Evolutionary conservation across 1,139 yeast species (phyloP).

Genomic region (Suhomyces terraborum): DNA sequence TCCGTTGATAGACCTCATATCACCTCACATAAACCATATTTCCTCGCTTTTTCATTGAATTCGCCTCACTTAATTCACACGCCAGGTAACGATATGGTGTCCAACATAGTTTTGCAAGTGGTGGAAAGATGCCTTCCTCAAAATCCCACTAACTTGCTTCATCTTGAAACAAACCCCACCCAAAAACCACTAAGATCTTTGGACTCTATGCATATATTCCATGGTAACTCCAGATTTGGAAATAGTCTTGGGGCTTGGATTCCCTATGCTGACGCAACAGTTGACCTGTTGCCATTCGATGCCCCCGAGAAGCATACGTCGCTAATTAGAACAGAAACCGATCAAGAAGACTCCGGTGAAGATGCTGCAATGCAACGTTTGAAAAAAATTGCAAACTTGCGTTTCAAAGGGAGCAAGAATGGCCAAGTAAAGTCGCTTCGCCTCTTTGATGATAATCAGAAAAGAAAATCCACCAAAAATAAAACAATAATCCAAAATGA

Average conservation of each 20-base stretch:
- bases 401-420: constrained; percentile 56
- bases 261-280: constrained; percentile 64
- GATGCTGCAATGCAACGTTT: constrained; percentile 19
- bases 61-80: constrained; percentile 70
- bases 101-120: constrained; percentile 59
- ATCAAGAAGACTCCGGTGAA: constrained; percentile 14
- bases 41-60: constrained; percentile 65
- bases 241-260: constrained; percentile 69
- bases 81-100: constrained; percentile 46
- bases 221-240: constrained; percentile 62
- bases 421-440: constrained; percentile 35
- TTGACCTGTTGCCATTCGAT: constrained; percentile 64
- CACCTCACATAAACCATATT: constrained; percentile 59
- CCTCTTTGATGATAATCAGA: constrained; percentile 38
- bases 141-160: constrained; percentile 31
- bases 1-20: constrained; percentile 38
- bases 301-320: constrained; percentile 35
- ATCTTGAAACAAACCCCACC: constrained; percentile 26
- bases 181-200: constrained; percentile 57
- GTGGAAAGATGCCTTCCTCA: constrained; percentile 55
- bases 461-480: constrained; percentile 8
- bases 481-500: constrained; percentile 11
- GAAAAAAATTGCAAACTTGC: constrained; percentile 48
- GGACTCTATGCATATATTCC: constrained; percentile 54
- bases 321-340: constrained; percentile 14